Evolutionary conservation across 805 yeast species (phyloP).

Genomic region (Saturnispora ahearnii): DNA sequence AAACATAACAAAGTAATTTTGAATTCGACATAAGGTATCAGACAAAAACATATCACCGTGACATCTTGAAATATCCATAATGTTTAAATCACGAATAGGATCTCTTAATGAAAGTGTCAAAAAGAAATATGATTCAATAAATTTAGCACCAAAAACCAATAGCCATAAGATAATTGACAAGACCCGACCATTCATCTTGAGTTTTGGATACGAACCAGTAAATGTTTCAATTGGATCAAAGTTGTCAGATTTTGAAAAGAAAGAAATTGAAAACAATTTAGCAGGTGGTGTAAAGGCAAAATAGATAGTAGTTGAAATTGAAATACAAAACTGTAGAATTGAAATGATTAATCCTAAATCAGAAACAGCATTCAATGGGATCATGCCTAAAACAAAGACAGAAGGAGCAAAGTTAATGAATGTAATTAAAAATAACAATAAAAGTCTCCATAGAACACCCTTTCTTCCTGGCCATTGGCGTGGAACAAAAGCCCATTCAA

Average conservation of each 20-base stretch:
- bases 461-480: conserved; percentile 40
- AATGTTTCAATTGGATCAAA: conserved; percentile 32
- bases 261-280: conserved; percentile 23
- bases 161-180: conserved; percentile 41
- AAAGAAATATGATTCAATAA: conserved; percentile 45
- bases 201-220: conserved; percentile 34
- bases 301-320: conserved; percentile 35
- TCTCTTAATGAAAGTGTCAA: conserved; percentile 45
- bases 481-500: conserved; percentile 41
- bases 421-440: conserved; percentile 26
- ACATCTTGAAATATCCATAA: conserved; percentile 36
- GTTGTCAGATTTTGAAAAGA: conserved; percentile 17
- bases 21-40: conserved; percentile 33
- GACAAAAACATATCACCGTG: conserved; percentile 36
- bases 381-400: conserved; percentile 30
- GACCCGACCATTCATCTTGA: conserved; percentile 30
- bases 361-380: conserved; percentile 31
- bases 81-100: conserved; percentile 39
- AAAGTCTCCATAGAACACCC: conserved; percentile 28
- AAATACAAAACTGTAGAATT: conserved; percentile 33
- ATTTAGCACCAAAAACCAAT: conserved; percentile 39
- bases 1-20: conserved; percentile 33
- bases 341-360: conserved; percentile 31
- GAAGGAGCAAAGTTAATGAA: conserved; percentile 34
- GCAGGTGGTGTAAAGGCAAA: conserved; percentile 33